Conservation (phyloP, 257 asterid genomes). For the Salvia hispanica region DNA sequence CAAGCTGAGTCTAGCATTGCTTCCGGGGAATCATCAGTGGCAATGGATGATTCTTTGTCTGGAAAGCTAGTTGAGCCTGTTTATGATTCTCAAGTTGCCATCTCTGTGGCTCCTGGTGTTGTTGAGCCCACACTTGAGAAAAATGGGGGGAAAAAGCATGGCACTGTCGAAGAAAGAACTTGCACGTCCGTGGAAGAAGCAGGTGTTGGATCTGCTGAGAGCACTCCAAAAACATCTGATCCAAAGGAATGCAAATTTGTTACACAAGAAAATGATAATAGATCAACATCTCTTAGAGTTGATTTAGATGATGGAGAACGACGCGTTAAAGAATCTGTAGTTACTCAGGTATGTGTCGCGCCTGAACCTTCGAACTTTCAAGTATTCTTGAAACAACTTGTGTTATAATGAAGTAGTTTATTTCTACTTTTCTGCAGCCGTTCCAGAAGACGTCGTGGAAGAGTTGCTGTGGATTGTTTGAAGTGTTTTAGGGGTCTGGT, state of each 20-base stretch:
- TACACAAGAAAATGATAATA: slow-evolving; percentile 25
- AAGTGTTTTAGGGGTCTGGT: slow-evolving; percentile 47
- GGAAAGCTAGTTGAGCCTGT: slow-evolving; percentile 24
- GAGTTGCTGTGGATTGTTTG: slow-evolving; percentile 75
- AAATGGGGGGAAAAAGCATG: slow-evolving; percentile 29
- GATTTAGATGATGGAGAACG: slow-evolving; percentile 32
- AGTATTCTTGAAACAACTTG: neutral
- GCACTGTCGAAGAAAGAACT: slow-evolving; percentile 26
- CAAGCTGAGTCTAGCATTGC: slow-evolving; percentile 28
- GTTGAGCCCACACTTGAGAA: slow-evolving; percentile 29
- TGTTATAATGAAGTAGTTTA: neutral
- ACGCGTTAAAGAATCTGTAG: slow-evolving; percentile 39
- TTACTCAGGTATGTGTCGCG: slow-evolving; percentile 49
- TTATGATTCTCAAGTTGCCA: slow-evolving; percentile 8
- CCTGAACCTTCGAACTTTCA: slow-evolving; percentile 3
- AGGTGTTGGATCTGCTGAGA: slow-evolving; percentile 27
- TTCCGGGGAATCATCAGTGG: slow-evolving; percentile 29
- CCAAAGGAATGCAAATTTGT: slow-evolving; percentile 20
- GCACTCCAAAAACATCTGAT: slow-evolving; percentile 20
- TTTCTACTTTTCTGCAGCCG: slow-evolving; percentile 45
- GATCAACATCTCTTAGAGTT: slow-evolving; percentile 24
- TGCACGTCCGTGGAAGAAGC: slow-evolving; percentile 26
- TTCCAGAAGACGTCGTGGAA: slow-evolving; percentile 60
- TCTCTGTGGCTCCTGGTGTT: slow-evolving; percentile 25
- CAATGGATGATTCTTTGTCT: slow-evolving; percentile 34